phyloP scores from a whole-genome alignment of 2,329 filamentous ascomycete genomes.

The Nigrospora osmanthi region DNA sequence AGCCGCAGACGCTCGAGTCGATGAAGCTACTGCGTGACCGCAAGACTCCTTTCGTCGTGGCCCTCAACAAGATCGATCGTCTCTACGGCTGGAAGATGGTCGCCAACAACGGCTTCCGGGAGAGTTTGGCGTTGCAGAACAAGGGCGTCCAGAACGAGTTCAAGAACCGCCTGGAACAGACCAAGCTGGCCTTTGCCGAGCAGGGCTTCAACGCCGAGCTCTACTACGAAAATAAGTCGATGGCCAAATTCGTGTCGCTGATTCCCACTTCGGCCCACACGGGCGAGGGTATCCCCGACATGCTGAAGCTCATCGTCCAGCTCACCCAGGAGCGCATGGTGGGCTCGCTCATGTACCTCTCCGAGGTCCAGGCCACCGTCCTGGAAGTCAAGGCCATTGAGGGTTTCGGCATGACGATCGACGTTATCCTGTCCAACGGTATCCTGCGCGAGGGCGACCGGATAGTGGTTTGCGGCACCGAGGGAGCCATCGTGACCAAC shows the following conservation, averaged over 20 bases:
- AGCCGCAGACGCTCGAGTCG: conserved; percentile 94
- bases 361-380: conserved; percentile 94
- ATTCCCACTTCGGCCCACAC: conserved; percentile 96
- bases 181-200: conserved; percentile 89
- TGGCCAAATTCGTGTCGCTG: conserved; percentile 90
- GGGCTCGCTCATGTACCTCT: conserved; percentile 93
- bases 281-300: conserved; percentile 97
- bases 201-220: conserved; percentile 97
- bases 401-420: conserved; percentile 96
- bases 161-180: conserved; percentile 78
- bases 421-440: conserved; percentile 94
- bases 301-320: conserved; percentile 90
- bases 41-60: conserved; percentile 97
- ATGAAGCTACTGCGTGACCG: conserved; percentile 89
- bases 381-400: conserved; percentile 99
- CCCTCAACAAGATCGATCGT: conserved; percentile 99
- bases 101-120: conserved; percentile 96
- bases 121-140: conserved; percentile 82
- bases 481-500: conserved; percentile 90
- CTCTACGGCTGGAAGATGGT: conserved; percentile 98
- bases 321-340: conserved; percentile 98
- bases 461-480: conserved; percentile 92
- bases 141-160: conserved; percentile 94
- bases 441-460: conserved; percentile 89
- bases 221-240: conserved; percentile 96